These are phyloP conservation scores for Tricholoma sp. DNA, from an alignment of 768 basidiomycete species.

Conservation along the genomic window DNA sequence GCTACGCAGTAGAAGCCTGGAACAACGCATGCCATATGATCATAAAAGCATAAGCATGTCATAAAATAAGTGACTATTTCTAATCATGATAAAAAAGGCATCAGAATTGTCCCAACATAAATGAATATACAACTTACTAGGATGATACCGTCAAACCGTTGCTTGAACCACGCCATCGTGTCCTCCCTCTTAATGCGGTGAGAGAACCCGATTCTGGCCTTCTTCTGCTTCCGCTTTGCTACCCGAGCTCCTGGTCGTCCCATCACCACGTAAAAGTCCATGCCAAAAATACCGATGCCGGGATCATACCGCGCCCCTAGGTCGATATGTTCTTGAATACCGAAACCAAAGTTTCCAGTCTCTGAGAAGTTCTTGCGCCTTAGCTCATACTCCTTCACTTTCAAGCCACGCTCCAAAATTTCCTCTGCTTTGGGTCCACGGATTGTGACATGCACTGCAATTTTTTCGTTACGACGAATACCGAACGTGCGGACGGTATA, in stretches of 20 bases:
- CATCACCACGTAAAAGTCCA: slow-evolving; percentile 99
- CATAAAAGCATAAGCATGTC: slow-evolving; percentile 17
- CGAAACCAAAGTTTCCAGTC: slow-evolving; percentile 99
- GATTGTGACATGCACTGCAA: slow-evolving; percentile 97
- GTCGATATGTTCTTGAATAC: slow-evolving; percentile 99
- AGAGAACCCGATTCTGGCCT: slow-evolving; percentile 76
- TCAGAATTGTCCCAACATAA: neutral
- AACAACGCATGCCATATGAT: slow-evolving; percentile 17
- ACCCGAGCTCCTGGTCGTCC: slow-evolving; percentile 92
- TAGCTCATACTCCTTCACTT: slow-evolving; percentile 99
- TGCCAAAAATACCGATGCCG: slow-evolving; percentile 97
- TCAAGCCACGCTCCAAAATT: slow-evolving; percentile 97
- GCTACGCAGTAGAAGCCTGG: neutral
- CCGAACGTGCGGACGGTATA: slow-evolving; percentile 99
- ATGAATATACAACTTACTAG: slow-evolving; percentile 47
- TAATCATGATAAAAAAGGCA: slow-evolving; percentile 1
- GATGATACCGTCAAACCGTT: slow-evolving; percentile 97
- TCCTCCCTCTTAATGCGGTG: slow-evolving; percentile 96
- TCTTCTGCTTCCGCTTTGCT: slow-evolving; percentile 85
- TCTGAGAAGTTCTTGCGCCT: slow-evolving; percentile 96
- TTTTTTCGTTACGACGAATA: slow-evolving; percentile 99
- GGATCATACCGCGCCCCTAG: slow-evolving; percentile 98
- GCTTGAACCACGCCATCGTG: slow-evolving; percentile 98
- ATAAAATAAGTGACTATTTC: slow-evolving; percentile 16
- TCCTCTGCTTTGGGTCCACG: slow-evolving; percentile 99